Evolutionary conservation across 225 moss, liverwort and hornwort species (phyloP), one percentile per base, ranked within the genome.

Genomic region (Asterella californica): DNA sequence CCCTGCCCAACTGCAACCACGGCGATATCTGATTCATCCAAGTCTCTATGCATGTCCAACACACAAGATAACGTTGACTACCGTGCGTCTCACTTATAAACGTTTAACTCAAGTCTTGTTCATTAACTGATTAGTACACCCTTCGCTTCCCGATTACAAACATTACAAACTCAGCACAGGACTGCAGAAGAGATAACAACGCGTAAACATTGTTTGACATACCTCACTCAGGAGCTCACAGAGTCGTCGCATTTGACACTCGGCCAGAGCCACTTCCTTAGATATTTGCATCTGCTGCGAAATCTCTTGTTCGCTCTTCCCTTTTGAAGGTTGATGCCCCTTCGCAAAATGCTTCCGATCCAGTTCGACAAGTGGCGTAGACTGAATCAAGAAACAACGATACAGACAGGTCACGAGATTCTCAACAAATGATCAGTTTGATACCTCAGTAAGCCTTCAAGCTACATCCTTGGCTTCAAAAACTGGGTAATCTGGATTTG

Each of bases 171-270:
- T 71, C n/a, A n/a, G n/a, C n/a, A n/a, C n/a, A n/a, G n/a, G n/a
- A n/a, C n/a, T n/a, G n/a, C n/a, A n/a, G n/a, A 42, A 42, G 7
- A 7, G 42, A 7, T 42, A 42, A 42, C 42, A 42, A 42, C 42
- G 4, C 47, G 21, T 49, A 24, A n/a, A 72, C 0, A 17, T 7
- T 25, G 29, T 15, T 52, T 10, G 27, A 48, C 68, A 81, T 77
- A 92, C 94, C 91, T 92, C 94, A 34, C 77, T 78, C n/a, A 90
- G 82, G 83, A 97, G 92, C 72, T 93, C 91, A 88, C 97, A 94
- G 30, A 97, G 84, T 49, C 94, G 89, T 46, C 93, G 97, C 83
- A 94, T 77, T 77, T 92, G 90, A 76, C 88, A 85, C 85, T 97
- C 92, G 68, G 84, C 84, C 57, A 94, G 80, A 60, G 92, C 91